Evolutionary conservation across 148 eudicot genomes (phyloP).

Genomic region (Rhododendron kiyosumense): DNA sequence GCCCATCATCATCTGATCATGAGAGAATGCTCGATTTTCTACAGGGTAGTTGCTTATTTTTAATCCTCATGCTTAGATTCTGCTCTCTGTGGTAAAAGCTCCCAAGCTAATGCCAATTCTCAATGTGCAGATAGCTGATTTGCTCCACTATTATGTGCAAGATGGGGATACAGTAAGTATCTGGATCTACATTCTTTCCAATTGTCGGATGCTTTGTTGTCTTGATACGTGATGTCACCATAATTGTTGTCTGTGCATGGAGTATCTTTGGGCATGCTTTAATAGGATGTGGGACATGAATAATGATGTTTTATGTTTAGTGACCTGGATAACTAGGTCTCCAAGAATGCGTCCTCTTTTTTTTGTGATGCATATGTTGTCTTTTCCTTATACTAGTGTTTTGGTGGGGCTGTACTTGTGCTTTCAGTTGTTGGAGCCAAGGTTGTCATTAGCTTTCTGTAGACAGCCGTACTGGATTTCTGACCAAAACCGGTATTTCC

Average conservation of each 20-base stretch:
- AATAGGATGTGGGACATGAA: neutral
- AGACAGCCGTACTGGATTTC: neutral
- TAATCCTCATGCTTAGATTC: neutral
- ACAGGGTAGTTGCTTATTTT: neutral
- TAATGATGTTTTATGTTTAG: neutral
- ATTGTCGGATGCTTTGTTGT: neutral
- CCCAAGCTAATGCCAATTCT: constrained; percentile 2
- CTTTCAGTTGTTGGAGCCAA: neutral
- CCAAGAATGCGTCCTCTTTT: neutral
- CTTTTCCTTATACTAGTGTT: neutral
- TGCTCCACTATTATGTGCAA: constrained; percentile 64
- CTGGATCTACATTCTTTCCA: neutral
- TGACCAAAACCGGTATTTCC: neutral
- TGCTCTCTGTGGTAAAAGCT: neutral
- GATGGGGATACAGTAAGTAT: constrained; percentile 72
- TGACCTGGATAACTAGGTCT: constrained; percentile 1
- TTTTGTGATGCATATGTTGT: neutral
- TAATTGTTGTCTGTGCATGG: neutral
- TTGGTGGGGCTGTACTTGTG: neutral
- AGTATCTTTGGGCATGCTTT: neutral
- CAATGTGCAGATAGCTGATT: constrained; percentile 64
- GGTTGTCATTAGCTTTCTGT: neutral
- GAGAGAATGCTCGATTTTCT: neutral
- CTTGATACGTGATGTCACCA: neutral
- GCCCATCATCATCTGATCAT: neutral